A percentile compares a stretch with the other conserved stretches of the same genome.
These are phyloP conservation scores for Apiotrichum akiyoshidainum DNA, from an alignment of 1,284 basidiomycete genomes.

Conservation along the genomic window DNA sequence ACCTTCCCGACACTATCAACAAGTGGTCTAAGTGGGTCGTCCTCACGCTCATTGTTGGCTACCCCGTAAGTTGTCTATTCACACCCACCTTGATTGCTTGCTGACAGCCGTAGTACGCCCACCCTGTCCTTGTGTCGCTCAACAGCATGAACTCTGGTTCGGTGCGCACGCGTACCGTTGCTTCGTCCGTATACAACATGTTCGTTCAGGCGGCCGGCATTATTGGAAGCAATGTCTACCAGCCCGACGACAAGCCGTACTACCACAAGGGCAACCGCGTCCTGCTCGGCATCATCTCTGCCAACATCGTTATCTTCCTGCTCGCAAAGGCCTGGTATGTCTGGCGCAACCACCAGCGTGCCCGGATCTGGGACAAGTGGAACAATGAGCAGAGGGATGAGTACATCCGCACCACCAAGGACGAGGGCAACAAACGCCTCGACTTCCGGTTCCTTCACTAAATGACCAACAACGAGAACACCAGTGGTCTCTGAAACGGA, in stretches of 20 bases:
- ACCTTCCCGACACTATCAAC: conserved; percentile 23
- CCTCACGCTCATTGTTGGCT: conserved; percentile 21
- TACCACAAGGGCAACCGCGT: conserved; percentile 40
- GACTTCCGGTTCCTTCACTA: conserved; percentile 14
- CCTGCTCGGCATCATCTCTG: conserved; percentile 30
- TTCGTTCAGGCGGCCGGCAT: conserved; percentile 35
- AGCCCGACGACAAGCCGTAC: conserved; percentile 28
- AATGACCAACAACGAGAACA: not conserved
- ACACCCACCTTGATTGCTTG: not conserved
- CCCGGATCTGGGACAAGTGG: conserved; percentile 31
- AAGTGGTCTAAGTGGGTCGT: conserved; percentile 26
- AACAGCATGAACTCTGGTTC: conserved; percentile 37
- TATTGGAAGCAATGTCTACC: conserved; percentile 38
- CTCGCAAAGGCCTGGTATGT: conserved; percentile 26
- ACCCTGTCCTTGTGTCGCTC: conserved; percentile 30
- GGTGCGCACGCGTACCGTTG: conserved; percentile 42
- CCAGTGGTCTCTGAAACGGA: not conserved
- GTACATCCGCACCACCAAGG: conserved; percentile 30
- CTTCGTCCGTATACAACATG: conserved; percentile 43
- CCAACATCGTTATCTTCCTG: conserved; percentile 22
- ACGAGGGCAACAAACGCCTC: conserved; percentile 34
- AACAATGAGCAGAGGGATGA: conserved; percentile 26
- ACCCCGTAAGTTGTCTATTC: conserved; percentile 14
- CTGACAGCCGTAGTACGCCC: conserved; percentile 4
- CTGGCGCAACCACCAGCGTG: conserved; percentile 29